Base-by-base conservation (phyloP, 345 rosid species). In the Syzygium aromaticum region DNA sequence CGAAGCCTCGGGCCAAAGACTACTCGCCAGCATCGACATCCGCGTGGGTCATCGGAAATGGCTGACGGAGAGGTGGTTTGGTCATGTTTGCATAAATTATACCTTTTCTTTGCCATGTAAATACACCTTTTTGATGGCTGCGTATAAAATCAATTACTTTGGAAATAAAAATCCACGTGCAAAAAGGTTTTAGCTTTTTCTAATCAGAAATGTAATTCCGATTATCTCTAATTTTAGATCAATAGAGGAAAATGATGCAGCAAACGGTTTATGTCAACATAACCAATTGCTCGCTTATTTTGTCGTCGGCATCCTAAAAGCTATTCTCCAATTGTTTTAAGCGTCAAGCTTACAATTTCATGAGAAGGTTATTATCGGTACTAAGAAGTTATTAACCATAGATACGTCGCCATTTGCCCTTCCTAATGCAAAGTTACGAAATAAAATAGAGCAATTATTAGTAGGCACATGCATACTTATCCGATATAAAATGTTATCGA, bases 181-280 rank as follows among this genome's bases (percentile, higher is more conserved):
- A 27, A 59, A 59, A 0, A 5, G 11, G 13, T 12, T 61, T 61
- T 61, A 16, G 11, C 22, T 64, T 30, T 64, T 64, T 30, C 43
- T 21, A 21, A 54, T 54, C 8, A 21, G 23, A 54, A 54, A 21
- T 8, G 56, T 14, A 1, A 28, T 64, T 15, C 11, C 11, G 3
- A 2, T 64, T 28, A 7, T 64, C 40, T 64, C 1, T 64, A 15
- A 8, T 28, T 28, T 28, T 7, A 64, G 21, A 64, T 64, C 8
- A 15, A 15, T n/a, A 28, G 77, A 63, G 40, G 33, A 7, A 64
- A 9, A 28, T 0, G 3, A 64, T 59, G 8, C 0, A 27, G 67
- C 8, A 12, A 0, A 12, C 2, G 8, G 4, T 16, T 28, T 11
- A 1, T 28, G 40, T 30, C 8, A 15, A 64, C 33, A 27, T 27